Evolutionary conservation across 352 stramenopile species (phyloP), one percentile per base, ranked within the genome.

Genomic region (Globisporangium okanoganense): DNA sequence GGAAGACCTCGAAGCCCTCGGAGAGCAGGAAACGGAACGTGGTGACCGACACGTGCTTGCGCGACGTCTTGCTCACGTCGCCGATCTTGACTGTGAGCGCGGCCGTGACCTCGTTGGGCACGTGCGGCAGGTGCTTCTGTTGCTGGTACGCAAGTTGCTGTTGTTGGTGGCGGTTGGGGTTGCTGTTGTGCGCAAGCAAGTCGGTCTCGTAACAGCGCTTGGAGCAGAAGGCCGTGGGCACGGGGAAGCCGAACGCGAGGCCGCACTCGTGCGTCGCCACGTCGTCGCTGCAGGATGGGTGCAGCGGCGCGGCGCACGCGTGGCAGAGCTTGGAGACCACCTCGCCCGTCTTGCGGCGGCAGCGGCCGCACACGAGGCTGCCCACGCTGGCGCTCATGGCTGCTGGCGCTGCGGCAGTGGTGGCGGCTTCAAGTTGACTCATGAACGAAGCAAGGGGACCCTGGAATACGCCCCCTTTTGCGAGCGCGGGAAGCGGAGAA

Each of bases 51-150:
- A 93, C 56, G 24, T 88, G 75, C 55, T 88, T 89, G 66, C 84
- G 81, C 44, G 84, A 90, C 55, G 82, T 91, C 29, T 73, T 74
- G 48, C 66, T 72, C 8, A 87, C 75, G 25, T 88, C 84, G 18
- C 84, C 84, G 62, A 93, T 87, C 71, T 90, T 89, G 66, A 93
- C 64, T 12, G 84, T 90, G 18, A 93, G 66, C 41, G 79, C 62
- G 27, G 80, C 82, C 29, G 72, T 86, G 56, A 87, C 68, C 49
- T 86, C 79, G 62, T 90, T 85, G 2, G 84, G 82, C 36, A 90
- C 59, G 44, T 62, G 24, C 43, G 49, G 33, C 20, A 51, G 13
- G 2, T 41, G 40, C 43, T 65, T 57, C 31, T 60, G 49, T 16
- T 10, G 33, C 18, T 51, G 49, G 5, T 18, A n/a, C n/a, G n/a